Conservation (phyloP, 306 rosid species). For the Glycine tomentella region DNA sequence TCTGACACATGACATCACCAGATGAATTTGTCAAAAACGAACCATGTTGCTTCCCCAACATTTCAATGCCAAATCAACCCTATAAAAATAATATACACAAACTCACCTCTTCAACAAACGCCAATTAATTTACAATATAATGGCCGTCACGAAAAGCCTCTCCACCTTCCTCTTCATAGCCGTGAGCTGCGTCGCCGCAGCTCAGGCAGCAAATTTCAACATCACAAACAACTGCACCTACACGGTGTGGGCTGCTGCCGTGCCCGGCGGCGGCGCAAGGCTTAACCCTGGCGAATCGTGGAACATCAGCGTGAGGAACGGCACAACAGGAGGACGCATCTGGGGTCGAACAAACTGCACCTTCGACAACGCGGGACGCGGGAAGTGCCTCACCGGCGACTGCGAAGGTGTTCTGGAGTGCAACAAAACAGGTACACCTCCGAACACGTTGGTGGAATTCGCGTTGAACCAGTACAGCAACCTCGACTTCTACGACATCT, state of each 20-base stretch:
- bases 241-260: slow-evolving; percentile 69
- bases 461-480: slow-evolving; percentile 56
- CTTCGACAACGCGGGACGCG: slow-evolving; percentile 55
- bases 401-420: slow-evolving; percentile 58
- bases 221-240: slow-evolving; percentile 60
- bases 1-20: neutral
- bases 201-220: slow-evolving; percentile 48
- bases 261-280: slow-evolving; percentile 58
- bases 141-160: slow-evolving; percentile 33
- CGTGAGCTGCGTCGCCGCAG: slow-evolving; percentile 11
- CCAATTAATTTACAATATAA: neutral
- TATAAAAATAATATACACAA: too few relatives aligned
- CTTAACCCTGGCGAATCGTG: slow-evolving; percentile 51
- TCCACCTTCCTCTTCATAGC: slow-evolving; percentile 41
- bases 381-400: slow-evolving; percentile 69
- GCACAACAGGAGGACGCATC: slow-evolving; percentile 55
- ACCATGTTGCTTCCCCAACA: slow-evolving; percentile 23
- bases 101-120: neutral
- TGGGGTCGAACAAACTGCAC: slow-evolving; percentile 85
- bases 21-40: slow-evolving; percentile 36
- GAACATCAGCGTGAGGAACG: slow-evolving; percentile 49
- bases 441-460: slow-evolving; percentile 66
- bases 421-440: slow-evolving; percentile 55
- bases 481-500: slow-evolving; percentile 59
- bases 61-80: neutral